These are phyloP conservation scores for Arthrobotrys musiformis DNA, from an alignment of 2,329 filamentous ascomycete species.

Conservation along the genomic window DNA sequence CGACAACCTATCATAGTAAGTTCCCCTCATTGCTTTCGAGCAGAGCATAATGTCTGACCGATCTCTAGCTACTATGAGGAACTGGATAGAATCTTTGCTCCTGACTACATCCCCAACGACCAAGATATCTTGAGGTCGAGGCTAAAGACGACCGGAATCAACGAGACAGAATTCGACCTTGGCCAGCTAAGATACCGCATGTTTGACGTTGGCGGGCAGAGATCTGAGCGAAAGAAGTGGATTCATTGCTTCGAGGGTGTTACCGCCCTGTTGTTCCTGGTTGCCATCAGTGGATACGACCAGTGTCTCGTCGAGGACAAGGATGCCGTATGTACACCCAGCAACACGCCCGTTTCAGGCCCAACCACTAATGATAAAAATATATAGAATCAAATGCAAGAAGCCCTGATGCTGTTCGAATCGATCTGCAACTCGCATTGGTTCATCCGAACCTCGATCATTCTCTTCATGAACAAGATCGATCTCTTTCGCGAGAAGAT, in stretches of 20 bases:
- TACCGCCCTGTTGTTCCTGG: conserved; percentile 89
- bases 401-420: conserved; percentile 86
- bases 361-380: neutral
- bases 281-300: conserved; percentile 95
- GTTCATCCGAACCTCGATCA: conserved; percentile 83
- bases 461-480: conserved; percentile 89
- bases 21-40: conserved; percentile 56
- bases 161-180: conserved; percentile 91
- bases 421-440: conserved; percentile 86
- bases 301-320: conserved; percentile 96
- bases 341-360: neutral
- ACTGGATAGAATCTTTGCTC: conserved; percentile 78
- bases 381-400: conserved; percentile 85
- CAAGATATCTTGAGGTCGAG: conserved; percentile 93
- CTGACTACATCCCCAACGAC: conserved; percentile 86
- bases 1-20: conserved; percentile 91
- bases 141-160: conserved; percentile 92
- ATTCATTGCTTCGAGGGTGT: conserved; percentile 97
- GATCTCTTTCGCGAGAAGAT: conserved; percentile 85
- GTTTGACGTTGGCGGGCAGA: conserved; percentile 93
- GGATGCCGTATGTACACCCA: conserved; percentile 77
- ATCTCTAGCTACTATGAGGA: conserved; percentile 80
- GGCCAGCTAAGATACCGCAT: conserved; percentile 94
- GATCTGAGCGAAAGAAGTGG: conserved; percentile 96
- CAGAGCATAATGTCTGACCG: neutral